phyloP scores from a whole-genome alignment of 768 basidiomycete species.

The Boletus eberwhitei region DNA sequence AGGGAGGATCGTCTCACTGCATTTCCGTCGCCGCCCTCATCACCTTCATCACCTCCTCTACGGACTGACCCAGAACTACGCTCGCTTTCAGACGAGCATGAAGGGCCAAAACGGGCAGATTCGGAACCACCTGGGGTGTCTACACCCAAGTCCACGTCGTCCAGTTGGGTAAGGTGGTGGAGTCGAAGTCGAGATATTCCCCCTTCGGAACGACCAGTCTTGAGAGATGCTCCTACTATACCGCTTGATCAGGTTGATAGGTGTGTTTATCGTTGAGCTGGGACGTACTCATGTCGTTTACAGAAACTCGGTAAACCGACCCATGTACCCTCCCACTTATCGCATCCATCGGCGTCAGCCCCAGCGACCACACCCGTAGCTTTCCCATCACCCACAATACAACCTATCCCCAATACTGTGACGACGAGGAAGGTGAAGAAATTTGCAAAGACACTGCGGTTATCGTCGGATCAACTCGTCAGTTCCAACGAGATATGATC shows the following conservation, averaged over 20 bases:
- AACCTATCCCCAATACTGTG: slow-evolving; percentile 24
- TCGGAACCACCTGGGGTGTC: slow-evolving; percentile 38
- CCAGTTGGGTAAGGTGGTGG: slow-evolving; percentile 88
- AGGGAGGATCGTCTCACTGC: slow-evolving; percentile 23
- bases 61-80: slow-evolving; percentile 30
- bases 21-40: slow-evolving; percentile 7
- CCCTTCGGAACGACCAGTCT: slow-evolving; percentile 18
- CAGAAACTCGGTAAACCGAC: slow-evolving; percentile 12
- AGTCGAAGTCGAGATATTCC: slow-evolving; percentile 50
- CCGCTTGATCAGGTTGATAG: slow-evolving; percentile 23
- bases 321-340: not conserved
- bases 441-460: slow-evolving; percentile 87
- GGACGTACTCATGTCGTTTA: slow-evolving; percentile 1
- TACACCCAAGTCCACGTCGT: slow-evolving; percentile 46
- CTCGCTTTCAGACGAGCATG: slow-evolving; percentile 18
- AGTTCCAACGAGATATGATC: slow-evolving; percentile 19
- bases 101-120: slow-evolving; percentile 34
- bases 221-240: slow-evolving; percentile 25
- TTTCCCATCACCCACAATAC: slow-evolving; percentile 20
- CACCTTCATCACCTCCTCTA: slow-evolving; percentile 3
- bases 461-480: slow-evolving; percentile 94
- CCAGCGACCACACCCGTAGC: slow-evolving; percentile 44
- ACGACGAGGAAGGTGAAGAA: slow-evolving; percentile 38
- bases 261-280: not conserved
- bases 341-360: slow-evolving; percentile 39